phyloP scores from a whole-genome alignment of 257 asterid species.

The Thymus mandschuricus region DNA sequence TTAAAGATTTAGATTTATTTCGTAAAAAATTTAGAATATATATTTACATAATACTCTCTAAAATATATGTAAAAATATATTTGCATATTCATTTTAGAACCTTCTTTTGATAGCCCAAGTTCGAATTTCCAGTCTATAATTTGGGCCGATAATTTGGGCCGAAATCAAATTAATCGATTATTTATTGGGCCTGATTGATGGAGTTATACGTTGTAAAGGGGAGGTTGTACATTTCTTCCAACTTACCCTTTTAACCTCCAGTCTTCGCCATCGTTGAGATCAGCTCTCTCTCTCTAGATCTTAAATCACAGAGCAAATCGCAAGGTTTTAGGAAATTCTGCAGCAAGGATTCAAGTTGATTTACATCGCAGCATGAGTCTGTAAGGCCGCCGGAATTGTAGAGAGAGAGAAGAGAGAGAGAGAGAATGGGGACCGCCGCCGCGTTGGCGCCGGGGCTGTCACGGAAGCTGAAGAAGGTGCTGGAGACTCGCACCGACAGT shows the following conservation, averaged over 20 bases:
- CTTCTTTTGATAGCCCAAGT: too few species aligned
- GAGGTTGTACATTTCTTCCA: conserved; percentile 33
- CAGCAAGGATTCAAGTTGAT: conserved; percentile 28
- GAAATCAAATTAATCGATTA: too few species aligned
- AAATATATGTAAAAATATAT: too few species aligned
- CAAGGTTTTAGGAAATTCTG: conserved; percentile 29
- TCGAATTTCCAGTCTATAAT: too few species aligned
- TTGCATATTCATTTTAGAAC: too few species aligned
- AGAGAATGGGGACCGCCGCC: conserved; percentile 77
- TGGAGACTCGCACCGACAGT: conserved; percentile 89
- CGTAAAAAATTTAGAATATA: too few species aligned
- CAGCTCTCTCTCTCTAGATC: conserved; percentile 32
- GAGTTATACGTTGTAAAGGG: neutral
- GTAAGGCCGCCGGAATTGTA: conserved; percentile 33
- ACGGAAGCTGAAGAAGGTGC: conserved; percentile 97
- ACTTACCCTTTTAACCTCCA: conserved; percentile 23
- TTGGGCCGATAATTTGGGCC: too few species aligned
- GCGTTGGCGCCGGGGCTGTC: conserved; percentile 99
- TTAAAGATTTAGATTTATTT: too few species aligned
- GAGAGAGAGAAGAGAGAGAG: conserved; percentile 25
- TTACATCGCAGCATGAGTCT: conserved; percentile 24
- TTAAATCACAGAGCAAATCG: conserved; percentile 24
- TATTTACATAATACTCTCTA: too few species aligned
- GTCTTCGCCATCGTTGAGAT: conserved; percentile 34
- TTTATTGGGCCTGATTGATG: neutral